Base-by-base conservation (phyloP, 2,329 filamentous ascomycete genomes). In the Alternaria arbusti region DNA sequence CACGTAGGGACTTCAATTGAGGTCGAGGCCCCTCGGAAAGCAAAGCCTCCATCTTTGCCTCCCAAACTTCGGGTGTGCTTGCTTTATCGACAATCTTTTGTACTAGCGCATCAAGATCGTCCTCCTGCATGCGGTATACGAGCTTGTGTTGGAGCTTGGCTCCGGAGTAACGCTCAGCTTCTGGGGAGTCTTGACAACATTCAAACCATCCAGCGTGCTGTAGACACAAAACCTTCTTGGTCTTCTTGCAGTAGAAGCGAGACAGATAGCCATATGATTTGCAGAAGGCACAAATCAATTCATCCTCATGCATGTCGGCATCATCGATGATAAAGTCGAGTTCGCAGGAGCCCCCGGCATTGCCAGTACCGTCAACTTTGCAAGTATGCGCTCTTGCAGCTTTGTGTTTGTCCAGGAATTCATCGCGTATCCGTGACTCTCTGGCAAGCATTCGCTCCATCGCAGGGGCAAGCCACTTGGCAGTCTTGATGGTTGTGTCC, bases 381-480 rank as follows among this genome's bases (percentile, higher is more conserved):
- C 78, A 80, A 10, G 52, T 56, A 58, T 80, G 78, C 11, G 70
- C 66, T 49, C 66, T 67, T 6, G 61, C 57, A 64, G 87, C 85
- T 58, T 86, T 84, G 74, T 94, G 91, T 54, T 88, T 89, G 5
- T 85, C 81, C 8, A 91, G 76, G 72, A 98, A 94, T 2, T 86
- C 83, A 54, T 89, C 85, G 57, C 96, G 88, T 65, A 91, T 88
- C 3, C 82, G 80, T 1, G 89, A 73, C 81, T 98, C 96, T 30
- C 93, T 89, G 61, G 89, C 87, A 69, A 88, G 88, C 74, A 97
- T 91, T 51, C 92, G 88, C 55, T 93, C 88, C 22, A 99, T 82
- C 2, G 96, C 96, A 0, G 95, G 95, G 3, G 91, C 92, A 15
- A 99, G 86, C 96, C 96, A 99, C 80, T 96, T 97, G 1, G 96